These are phyloP conservation scores for Fusarium cicatricum DNA, from an alignment of 2,329 filamentous ascomycete genomes.

Conservation along the genomic window DNA sequence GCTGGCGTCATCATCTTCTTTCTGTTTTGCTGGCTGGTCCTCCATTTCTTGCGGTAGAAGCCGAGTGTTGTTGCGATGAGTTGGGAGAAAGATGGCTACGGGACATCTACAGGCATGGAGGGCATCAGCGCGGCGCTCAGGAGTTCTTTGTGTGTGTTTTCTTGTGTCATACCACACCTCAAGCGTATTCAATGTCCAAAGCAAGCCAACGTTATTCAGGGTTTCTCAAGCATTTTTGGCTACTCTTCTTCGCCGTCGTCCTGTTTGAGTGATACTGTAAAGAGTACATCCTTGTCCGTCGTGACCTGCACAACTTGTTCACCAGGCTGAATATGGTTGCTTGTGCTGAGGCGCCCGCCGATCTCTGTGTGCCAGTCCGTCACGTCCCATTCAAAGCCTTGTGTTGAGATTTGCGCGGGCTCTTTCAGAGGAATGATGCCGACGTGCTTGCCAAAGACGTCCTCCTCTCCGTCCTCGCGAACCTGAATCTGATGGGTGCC, in stretches of 20 bases:
- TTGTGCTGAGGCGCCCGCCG: conserved; percentile 78
- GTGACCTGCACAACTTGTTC: conserved; percentile 68
- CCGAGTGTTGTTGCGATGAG: not conserved
- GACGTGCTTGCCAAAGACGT: conserved; percentile 77
- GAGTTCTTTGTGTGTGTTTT: conserved; percentile 34
- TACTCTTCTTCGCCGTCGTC: conserved; percentile 48
- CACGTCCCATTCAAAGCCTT: conserved; percentile 92
- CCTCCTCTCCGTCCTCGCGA: conserved; percentile 56
- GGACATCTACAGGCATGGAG: conserved; percentile 23
- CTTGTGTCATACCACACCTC: conserved; percentile 21
- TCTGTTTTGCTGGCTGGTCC: conserved; percentile 87
- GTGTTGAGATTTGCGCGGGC: conserved; percentile 79
- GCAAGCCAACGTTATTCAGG: conserved; percentile 12
- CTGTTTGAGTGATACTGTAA: conserved; percentile 72
- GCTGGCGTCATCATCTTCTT: conserved; percentile 87
- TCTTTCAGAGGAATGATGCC: conserved; percentile 87
- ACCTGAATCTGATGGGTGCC: conserved; percentile 75
- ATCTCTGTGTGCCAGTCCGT: conserved; percentile 80
- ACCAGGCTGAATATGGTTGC: conserved; percentile 74
- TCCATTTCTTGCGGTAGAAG: conserved; percentile 75
- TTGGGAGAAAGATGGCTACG: conserved; percentile 8
- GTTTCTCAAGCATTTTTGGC: conserved; percentile 2
- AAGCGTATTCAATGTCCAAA: conserved; percentile 10
- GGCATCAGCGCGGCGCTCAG: conserved; percentile 43
- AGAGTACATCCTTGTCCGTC: conserved; percentile 72